Conservation (phyloP, 108 stramenopile genomes). For the Pseudonitzschia pungens region DNA sequence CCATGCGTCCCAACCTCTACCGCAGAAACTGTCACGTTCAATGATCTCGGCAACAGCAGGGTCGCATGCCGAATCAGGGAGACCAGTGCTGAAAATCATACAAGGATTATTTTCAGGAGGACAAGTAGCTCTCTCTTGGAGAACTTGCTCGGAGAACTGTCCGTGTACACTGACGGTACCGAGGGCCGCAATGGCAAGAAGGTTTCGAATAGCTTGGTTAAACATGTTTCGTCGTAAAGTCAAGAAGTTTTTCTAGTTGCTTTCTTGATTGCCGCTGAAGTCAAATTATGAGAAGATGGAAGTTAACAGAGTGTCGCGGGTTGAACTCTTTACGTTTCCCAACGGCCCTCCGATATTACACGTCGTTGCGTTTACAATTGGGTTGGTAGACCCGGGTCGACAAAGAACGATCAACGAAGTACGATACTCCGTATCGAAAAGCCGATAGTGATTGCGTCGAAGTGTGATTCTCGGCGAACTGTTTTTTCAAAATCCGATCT, state of each 20-base stretch:
- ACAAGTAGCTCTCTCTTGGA: background rate
- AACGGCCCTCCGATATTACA: too few relatives aligned
- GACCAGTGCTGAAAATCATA: background rate
- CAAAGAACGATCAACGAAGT: too few relatives aligned
- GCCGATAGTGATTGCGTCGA: background rate
- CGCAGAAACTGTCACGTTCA: constrained; percentile 1
- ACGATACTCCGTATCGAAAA: too few relatives aligned
- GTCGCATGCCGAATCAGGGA: background rate
- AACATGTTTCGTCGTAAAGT: background rate
- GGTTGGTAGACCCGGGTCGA: too few relatives aligned
- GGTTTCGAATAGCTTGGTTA: background rate
- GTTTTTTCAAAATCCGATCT: background rate
- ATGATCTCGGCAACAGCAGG: background rate
- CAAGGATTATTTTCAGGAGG: background rate
- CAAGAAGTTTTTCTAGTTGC: background rate
- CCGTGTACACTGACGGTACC: background rate
- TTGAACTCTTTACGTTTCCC: too few relatives aligned
- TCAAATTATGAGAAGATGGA: too few relatives aligned
- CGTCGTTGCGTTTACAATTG: too few relatives aligned
- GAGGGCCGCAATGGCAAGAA: background rate
- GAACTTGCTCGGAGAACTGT: background rate
- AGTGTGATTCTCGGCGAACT: background rate
- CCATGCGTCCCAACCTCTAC: constrained; percentile 6
- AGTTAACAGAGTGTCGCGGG: too few relatives aligned
- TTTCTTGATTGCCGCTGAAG: background rate